phyloP scores from a whole-genome alignment of 495 filamentous ascomycete species.

The Bombardia bombarda region DNA sequence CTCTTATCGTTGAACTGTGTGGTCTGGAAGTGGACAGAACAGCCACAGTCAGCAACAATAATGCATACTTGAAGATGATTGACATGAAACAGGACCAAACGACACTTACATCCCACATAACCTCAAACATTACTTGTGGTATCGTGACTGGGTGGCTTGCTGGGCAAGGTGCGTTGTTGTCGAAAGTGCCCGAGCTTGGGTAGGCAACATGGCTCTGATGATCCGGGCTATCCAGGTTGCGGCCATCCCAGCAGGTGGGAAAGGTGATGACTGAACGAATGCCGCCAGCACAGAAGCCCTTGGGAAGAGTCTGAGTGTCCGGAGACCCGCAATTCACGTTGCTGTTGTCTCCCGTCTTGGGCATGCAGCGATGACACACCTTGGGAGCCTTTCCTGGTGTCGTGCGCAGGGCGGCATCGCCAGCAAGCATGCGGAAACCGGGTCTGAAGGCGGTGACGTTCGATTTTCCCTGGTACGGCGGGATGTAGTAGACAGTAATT shows the following conservation, averaged over 20 bases:
- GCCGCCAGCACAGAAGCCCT: slow-evolving; percentile 30
- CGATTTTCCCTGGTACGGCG: slow-evolving; percentile 32
- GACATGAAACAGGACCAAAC: neutral
- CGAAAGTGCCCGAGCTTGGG: slow-evolving; percentile 30
- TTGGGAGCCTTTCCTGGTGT: slow-evolving; percentile 22
- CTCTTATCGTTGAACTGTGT: slow-evolving; percentile 34
- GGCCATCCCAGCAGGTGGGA: slow-evolving; percentile 46
- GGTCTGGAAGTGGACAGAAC: slow-evolving; percentile 15
- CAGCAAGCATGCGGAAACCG: slow-evolving; percentile 35
- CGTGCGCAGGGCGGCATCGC: slow-evolving; percentile 22
- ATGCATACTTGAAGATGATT: neutral
- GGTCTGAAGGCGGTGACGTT: slow-evolving; percentile 40
- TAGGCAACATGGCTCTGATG: slow-evolving; percentile 46
- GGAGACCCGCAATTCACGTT: slow-evolving; percentile 39
- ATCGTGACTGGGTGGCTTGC: slow-evolving; percentile 36
- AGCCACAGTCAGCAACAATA: neutral
- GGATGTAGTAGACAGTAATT: slow-evolving; percentile 44
- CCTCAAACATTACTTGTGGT: slow-evolving; percentile 44
- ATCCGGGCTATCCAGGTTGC: slow-evolving; percentile 44
- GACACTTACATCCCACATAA: slow-evolving; percentile 35
- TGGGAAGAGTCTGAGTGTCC: slow-evolving; percentile 35
- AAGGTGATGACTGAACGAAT: slow-evolving; percentile 40
- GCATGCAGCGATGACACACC: slow-evolving; percentile 38
- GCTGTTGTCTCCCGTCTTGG: slow-evolving; percentile 32
- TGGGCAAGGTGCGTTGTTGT: slow-evolving; percentile 33